A percentile compares a stretch with the other conserved stretches of the same genome.
These are phyloP conservation scores for Pelargonium citronellum DNA, from an alignment of 441 rosid genomes.

Conservation along the genomic window DNA sequence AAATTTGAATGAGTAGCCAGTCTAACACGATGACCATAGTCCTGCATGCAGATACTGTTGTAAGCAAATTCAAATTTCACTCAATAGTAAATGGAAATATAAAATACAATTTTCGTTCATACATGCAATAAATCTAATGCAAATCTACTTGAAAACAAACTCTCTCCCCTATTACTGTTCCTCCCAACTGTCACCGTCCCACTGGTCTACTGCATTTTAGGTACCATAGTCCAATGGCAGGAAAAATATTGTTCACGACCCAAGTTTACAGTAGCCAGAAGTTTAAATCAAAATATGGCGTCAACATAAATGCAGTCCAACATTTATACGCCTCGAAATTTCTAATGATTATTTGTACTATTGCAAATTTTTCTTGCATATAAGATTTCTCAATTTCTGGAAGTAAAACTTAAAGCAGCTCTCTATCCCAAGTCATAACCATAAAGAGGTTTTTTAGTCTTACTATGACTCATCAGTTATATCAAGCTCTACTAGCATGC, in stretches of 20 bases:
- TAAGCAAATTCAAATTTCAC: conserved; percentile 13
- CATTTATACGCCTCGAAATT: neutral
- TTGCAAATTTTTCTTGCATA: neutral
- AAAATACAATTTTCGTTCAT: neutral
- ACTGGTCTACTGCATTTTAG: neutral
- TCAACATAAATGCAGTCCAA: neutral
- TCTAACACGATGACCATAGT: conserved; percentile 97
- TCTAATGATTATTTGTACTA: conserved; percentile 5
- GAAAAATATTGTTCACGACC: neutral
- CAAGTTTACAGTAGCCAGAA: neutral
- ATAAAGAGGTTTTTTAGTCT: conserved; percentile 2
- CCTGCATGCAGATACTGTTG: conserved; percentile 49
- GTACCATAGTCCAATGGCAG: conserved; percentile 3
- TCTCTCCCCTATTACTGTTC: neutral
- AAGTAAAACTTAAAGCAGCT: neutral
- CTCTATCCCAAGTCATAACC: neutral
- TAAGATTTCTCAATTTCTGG: neutral
- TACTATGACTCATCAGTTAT: conserved; percentile 4
- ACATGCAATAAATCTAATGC: neutral
- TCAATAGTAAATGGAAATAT: neutral
- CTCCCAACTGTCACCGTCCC: neutral
- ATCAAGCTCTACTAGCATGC: conserved; percentile 1
- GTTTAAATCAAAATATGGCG: neutral
- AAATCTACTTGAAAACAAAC: neutral
- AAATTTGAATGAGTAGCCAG: conserved; percentile 95